These are phyloP conservation scores for Aspergillus diversus DNA, from an alignment of 495 filamentous ascomycete genomes.

Conservation along the genomic window DNA sequence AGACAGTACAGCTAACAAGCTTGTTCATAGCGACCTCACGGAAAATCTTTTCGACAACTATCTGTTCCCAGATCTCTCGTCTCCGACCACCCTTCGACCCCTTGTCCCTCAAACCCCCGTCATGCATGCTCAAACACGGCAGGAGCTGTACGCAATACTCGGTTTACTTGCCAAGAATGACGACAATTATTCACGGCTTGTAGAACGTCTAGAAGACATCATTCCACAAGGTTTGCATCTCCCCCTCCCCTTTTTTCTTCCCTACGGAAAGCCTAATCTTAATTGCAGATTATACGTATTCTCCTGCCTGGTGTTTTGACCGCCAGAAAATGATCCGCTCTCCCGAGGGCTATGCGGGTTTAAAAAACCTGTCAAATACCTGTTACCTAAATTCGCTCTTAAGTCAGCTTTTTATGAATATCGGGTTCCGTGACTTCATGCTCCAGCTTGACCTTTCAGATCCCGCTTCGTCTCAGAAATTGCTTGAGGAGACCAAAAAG, in stretches of 20 bases:
- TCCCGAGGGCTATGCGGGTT: slow-evolving; percentile 75
- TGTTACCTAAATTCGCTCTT: slow-evolving; percentile 97
- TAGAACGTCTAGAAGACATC: slow-evolving; percentile 58
- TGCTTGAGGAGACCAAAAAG: slow-evolving; percentile 76
- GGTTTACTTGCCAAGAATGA: slow-evolving; percentile 61
- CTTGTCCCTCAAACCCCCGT: slow-evolving; percentile 47
- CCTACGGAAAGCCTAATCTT: neutral
- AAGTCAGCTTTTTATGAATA: slow-evolving; percentile 97
- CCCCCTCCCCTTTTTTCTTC: neutral
- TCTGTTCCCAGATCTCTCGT: slow-evolving; percentile 64
- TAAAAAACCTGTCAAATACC: slow-evolving; percentile 91
- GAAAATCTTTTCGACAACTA: slow-evolving; percentile 66
- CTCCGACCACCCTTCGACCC: slow-evolving; percentile 32
- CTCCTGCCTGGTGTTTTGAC: slow-evolving; percentile 63
- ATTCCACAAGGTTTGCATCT: slow-evolving; percentile 47
- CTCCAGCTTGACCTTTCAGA: slow-evolving; percentile 64
- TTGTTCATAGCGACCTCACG: slow-evolving; percentile 46
- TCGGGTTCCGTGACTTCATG: slow-evolving; percentile 84
- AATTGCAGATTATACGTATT: slow-evolving; percentile 54
- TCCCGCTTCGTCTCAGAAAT: slow-evolving; percentile 57
- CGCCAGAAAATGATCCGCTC: slow-evolving; percentile 71
- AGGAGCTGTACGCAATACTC: slow-evolving; percentile 66
- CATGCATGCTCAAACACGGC: slow-evolving; percentile 59
- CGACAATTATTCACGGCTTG: slow-evolving; percentile 49
- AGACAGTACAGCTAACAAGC: slow-evolving; percentile 5